Base-by-base conservation (phyloP, 2,329 filamentous ascomycete species). In the Penicillium sp. region DNA sequence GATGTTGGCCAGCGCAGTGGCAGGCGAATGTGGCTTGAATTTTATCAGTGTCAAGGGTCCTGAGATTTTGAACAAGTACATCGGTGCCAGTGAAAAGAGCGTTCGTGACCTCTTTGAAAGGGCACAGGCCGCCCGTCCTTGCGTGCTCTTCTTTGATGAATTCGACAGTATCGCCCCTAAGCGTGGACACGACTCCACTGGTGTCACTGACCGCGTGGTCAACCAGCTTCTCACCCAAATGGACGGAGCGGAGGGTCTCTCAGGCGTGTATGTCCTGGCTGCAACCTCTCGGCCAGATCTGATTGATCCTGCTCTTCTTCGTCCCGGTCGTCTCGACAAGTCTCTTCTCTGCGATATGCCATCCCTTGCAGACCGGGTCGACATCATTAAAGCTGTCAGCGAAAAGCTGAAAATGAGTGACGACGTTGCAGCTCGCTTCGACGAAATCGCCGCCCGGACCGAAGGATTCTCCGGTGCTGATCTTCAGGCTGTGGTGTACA, bases 61-160 rank as follows among this genome's bases (percentile, higher is more conserved):
- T 0, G 95, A 99, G 73, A 97, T 99, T 56, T 78, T 99, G 52
- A 99, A 99, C 81, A 99, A 99, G 76, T 99, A 99, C 73, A 99
- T 99, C 56, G 94, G 94, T 69, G 94, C 94, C 0, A 96, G 90
- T 26, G 94, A 99, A 69, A 99, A 99, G 80, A 92, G 87, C 57
- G 92, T 99, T 6, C 87, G 95, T 41, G 94, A 99, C 72, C 81
- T 99, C 1, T 99, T 99, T 68, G 93, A 96, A 70, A 85, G 94
- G 41, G 94, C 94, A 0, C 87, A 76, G 51, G 93, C 94, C 3
- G 94, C 94, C 4, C 86, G 89, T 56, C 95, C 95, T 0, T 97
- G 94, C 66, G 90, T 99, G 4, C 81, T 99, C 8, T 99, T 99
- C 81, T 99, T 99, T 69, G 94, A 99, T 69, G 94, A 99, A 73